Evolutionary conservation across 2,329 filamentous ascomycete species (phyloP), one percentile per base, ranked within the genome.

Genomic region (Saccharata proteae): DNA sequence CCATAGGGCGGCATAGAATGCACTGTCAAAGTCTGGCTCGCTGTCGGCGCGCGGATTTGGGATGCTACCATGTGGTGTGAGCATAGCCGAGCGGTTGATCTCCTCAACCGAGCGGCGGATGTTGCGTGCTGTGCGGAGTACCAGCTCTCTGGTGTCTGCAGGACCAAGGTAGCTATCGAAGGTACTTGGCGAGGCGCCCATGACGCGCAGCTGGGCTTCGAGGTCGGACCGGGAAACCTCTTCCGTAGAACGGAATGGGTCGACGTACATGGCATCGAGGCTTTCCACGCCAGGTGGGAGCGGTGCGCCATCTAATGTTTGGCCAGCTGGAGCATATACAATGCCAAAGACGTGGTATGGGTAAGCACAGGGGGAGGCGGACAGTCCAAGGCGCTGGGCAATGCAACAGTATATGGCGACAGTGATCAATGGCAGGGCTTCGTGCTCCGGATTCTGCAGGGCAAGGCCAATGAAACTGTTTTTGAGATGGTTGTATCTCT

Each of bases 391-490:
- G 21, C 80, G 69, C 33, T 71, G 67, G 1, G 84, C 86, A 11
- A 96, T 54, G 35, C 75, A 77, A 47, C 80, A 90, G 56, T 79
- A 98, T 39, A 96, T 93, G 37, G 78, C 79, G 34, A 79, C 79
- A 2, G 84, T 90, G 38, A 94, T 79, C 30, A 94, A 67, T 2
- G 88, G 90, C 6, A 94, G 65, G 2, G 85, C 88, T 16, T 81
- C 76, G 46, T 93, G 84, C 0, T 70, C 67, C 5, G 70, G 59
- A 29, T 80, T 75, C 20, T 73, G 75, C 25, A 96, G 62, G 4
- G 81, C 83, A 38, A 92, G 66, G 7, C 84, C 84, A 34, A 98
- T 75, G 44, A 93, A 81, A 44, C 82, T 92, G 54, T 96, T 93
- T 39, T 81, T 74, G 36, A 96, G 58, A 36, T 79, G 77, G 43